Evolutionary conservation across 345 rosid genomes (phyloP).

Genomic region (Heritiera littoralis): DNA sequence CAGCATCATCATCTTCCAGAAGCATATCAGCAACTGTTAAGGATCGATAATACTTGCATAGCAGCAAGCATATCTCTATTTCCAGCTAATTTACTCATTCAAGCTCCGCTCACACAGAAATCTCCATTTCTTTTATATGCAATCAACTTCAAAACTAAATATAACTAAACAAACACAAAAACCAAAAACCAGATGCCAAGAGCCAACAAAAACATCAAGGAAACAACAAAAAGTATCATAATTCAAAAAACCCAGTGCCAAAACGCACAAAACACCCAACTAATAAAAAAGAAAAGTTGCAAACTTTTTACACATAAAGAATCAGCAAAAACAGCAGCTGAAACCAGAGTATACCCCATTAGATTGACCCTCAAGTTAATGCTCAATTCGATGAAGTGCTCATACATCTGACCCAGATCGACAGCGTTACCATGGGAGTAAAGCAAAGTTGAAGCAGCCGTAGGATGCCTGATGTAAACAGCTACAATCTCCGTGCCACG

Average conservation of each 20-base stretch:
- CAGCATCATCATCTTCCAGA: background rate
- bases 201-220: conserved; percentile 7
- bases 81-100: background rate
- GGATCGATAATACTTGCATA: background rate
- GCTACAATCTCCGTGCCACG: conserved; percentile 84
- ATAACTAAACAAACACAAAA: background rate
- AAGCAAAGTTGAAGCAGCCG: conserved; percentile 84
- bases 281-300: conserved; percentile 9
- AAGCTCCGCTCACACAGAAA: background rate
- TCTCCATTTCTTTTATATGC: background rate
- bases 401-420: conserved; percentile 99
- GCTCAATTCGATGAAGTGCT: conserved; percentile 93
- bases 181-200: background rate
- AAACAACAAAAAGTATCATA: background rate
- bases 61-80: background rate
- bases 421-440: conserved; percentile 99
- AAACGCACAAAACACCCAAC: background rate
- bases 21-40: background rate
- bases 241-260: conserved; percentile 26
- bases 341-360: conserved; percentile 64
- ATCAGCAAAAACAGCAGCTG: background rate
- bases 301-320: conserved; percentile 7
- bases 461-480: conserved; percentile 74
- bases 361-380: conserved; percentile 87
- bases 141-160: background rate